Evolutionary conservation across 805 yeast species (phyloP), one percentile per base, ranked within the genome.

Genomic region (Yarrowia yakushimensis): DNA sequence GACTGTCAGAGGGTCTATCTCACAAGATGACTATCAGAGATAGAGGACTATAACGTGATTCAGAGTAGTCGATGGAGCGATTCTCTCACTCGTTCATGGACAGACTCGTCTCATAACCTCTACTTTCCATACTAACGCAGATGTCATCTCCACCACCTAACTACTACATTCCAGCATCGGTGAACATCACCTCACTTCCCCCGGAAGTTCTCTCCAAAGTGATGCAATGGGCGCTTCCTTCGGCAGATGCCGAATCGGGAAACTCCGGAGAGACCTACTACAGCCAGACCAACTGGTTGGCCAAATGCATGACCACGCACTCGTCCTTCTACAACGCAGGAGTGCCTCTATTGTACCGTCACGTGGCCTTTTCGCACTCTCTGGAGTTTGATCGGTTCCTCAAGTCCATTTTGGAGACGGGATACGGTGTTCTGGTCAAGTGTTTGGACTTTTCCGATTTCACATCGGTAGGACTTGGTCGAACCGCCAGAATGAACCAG

Each of bases 401-500:
- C 45, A 78, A 74, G 63, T 81, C 88, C 65, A 72, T 86, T 36
- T 73, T 77, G 45, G 52, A 86, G 87, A 17, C 81, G 79, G 73
- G 73, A 15, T 71, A 71, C 57, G 75, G 75, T 17, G 67, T 66
- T 64, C 82, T 81, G 66, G 93, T 89, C 20, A 84, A 85, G 67
- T 84, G 86, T 60, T 81, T 92, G 68, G 97, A 91, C 75, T 92
- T 91, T 69, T 88, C 88, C 69, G 93, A 88, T 67, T 87, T 91
- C 73, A 90, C 97, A 1, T 86, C 93, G 0, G 85, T 92, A 54
- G 97, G 97, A 0, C 78, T 91, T 52, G 97, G 97, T 2, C 79
- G 97, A 66, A 88, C 97, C 0, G 90, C 88, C 11, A 81, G 86
- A 67, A 91, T 91, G 96, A 92, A 88, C 74, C 86, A 83, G 73